Conservation (phyloP, 805 yeast genomes). For the Metschnikowia picachoensis region DNA sequence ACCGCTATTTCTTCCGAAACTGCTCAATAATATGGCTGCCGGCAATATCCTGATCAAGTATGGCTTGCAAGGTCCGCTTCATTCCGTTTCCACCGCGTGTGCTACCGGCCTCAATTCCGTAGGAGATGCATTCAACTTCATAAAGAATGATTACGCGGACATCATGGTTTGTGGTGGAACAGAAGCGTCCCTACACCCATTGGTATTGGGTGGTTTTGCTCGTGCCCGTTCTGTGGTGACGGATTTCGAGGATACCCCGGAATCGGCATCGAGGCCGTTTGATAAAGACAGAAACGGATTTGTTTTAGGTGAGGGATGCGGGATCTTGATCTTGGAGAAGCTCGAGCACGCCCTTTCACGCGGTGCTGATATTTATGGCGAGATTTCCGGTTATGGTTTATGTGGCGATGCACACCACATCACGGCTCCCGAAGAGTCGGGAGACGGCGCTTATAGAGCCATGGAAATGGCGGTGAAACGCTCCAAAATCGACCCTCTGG, state of each 20-base stretch:
- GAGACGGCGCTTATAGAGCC: slow-evolving; percentile 79
- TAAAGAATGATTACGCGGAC: slow-evolving; percentile 74
- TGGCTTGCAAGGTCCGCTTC: slow-evolving; percentile 80
- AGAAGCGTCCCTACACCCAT: slow-evolving; percentile 82
- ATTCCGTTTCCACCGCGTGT: slow-evolving; percentile 90
- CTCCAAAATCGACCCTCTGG: slow-evolving; percentile 43
- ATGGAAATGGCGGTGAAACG: slow-evolving; percentile 70
- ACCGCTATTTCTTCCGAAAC: slow-evolving; percentile 81
- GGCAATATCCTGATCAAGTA: slow-evolving; percentile 82
- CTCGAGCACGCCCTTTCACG: slow-evolving; percentile 69
- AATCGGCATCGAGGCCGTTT: slow-evolving; percentile 79
- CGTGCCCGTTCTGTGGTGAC: slow-evolving; percentile 79
- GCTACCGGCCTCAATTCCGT: slow-evolving; percentile 94
- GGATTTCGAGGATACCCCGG: slow-evolving; percentile 56
- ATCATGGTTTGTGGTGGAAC: slow-evolving; percentile 94
- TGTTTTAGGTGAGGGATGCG: slow-evolving; percentile 92
- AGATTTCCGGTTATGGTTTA: slow-evolving; percentile 81
- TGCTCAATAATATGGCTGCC: slow-evolving; percentile 89
- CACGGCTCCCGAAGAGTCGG: slow-evolving; percentile 82
- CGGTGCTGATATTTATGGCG: slow-evolving; percentile 67
- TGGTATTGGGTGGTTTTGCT: slow-evolving; percentile 87
- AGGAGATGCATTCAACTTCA: slow-evolving; percentile 87
- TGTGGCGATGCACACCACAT: slow-evolving; percentile 91
- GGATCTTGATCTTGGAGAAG: slow-evolving; percentile 71
- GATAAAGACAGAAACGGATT: slow-evolving; percentile 78